Conservation (phyloP, 768 basidiomycete species). For the Tremella yokohamensis region DNA sequence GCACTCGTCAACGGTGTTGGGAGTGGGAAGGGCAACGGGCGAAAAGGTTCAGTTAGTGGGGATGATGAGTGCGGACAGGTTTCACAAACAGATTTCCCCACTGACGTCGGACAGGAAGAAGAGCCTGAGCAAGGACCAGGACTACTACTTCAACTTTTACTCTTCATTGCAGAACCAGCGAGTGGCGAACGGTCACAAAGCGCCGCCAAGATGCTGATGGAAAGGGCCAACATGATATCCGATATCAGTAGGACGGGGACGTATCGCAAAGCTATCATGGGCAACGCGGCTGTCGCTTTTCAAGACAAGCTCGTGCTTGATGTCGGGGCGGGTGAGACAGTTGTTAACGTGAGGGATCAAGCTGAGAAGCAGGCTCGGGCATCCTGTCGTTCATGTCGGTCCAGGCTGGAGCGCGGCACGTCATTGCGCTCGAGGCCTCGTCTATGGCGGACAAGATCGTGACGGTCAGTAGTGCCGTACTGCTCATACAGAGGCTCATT, state of each 20-base stretch:
- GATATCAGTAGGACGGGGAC: slow-evolving; percentile 47
- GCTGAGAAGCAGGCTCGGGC: slow-evolving; percentile 36
- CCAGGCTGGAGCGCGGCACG: slow-evolving; percentile 48
- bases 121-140: slow-evolving; percentile 34
- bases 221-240: slow-evolving; percentile 49
- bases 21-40: neutral
- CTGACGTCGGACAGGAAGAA: slow-evolving; percentile 12
- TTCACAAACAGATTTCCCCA: too few relatives aligned
- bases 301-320: slow-evolving; percentile 44
- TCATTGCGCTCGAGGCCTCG: slow-evolving; percentile 48
- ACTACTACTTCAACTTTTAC: slow-evolving; percentile 48
- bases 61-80: neutral
- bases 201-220: neutral
- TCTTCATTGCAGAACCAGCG: slow-evolving; percentile 46
- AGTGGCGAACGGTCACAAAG: slow-evolving; percentile 1
- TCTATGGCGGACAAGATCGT: slow-evolving; percentile 49
- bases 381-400: slow-evolving; percentile 49
- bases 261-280: slow-evolving; percentile 48
- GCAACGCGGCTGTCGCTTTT: slow-evolving; percentile 46
- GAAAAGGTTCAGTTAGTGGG: neutral
- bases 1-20: neutral
- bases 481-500: neutral
- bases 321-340: slow-evolving; percentile 45
- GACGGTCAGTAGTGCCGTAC: slow-evolving; percentile 24
- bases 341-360: neutral